Percentiles rank a stretch among this genome's conserved stretches.
phyloP scores from a whole-genome alignment of 176 grass and related monocot species.

The Triticum monococcum region DNA sequence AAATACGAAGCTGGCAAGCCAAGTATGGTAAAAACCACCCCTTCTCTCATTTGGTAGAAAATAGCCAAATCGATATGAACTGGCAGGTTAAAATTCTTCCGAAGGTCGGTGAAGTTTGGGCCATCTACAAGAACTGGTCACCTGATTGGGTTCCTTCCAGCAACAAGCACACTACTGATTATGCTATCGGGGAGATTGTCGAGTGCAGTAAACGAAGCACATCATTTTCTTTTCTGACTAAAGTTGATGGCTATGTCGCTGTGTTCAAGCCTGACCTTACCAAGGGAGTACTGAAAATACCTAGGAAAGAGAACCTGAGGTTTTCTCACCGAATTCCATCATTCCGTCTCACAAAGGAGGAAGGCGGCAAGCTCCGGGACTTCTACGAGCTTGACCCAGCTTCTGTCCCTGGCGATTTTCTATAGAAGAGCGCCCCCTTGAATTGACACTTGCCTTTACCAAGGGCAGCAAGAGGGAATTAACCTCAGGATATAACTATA shows the following conservation, averaged over 20 bases:
- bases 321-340: constrained; percentile 72
- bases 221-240: constrained; percentile 26
- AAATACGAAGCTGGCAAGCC: constrained; percentile 26
- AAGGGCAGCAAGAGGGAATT: background rate
- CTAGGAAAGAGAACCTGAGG: constrained; percentile 25
- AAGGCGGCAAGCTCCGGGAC: constrained; percentile 50
- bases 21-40: constrained; percentile 26
- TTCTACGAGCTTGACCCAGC: constrained; percentile 76
- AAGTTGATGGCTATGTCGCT: constrained; percentile 37
- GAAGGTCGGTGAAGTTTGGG: constrained; percentile 50
- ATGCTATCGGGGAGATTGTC: constrained; percentile 46
- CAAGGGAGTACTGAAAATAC: constrained; percentile 30
- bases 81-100: constrained; percentile 43
- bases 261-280: constrained; percentile 54
- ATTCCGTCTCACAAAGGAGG: constrained; percentile 49
- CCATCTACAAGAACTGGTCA: constrained; percentile 60
- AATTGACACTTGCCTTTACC: background rate
- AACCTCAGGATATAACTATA: background rate
- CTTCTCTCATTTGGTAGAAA: constrained; percentile 72
- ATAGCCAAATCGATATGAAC: background rate
- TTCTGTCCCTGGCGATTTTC: constrained; percentile 33
- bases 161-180: constrained; percentile 35
- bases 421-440: background rate
- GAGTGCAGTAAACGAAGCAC: constrained; percentile 20
- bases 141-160: constrained; percentile 18